Conservation (phyloP, 495 filamentous ascomycete genomes). For the Mycothermus thermophilus region DNA sequence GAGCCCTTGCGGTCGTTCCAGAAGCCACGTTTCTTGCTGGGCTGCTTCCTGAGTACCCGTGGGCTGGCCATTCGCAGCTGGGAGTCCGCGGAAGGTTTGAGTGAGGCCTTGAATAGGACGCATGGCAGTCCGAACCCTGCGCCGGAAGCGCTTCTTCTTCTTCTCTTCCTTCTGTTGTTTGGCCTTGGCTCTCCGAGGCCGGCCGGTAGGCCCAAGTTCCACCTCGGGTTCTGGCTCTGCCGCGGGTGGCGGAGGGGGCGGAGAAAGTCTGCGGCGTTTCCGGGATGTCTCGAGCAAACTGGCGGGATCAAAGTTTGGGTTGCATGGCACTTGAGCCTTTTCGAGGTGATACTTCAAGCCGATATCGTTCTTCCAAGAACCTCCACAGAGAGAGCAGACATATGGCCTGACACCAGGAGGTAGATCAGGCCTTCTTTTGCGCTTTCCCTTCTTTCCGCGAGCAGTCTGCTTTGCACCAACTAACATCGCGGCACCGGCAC, state of each 20-base stretch:
- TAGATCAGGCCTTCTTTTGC: background rate
- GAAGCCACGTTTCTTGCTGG: no score
- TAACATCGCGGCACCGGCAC: slow-evolving; percentile 1
- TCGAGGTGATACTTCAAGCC: slow-evolving; percentile 40
- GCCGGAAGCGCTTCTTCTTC: background rate
- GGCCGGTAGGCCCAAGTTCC: slow-evolving; percentile 17
- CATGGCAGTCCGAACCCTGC: slow-evolving; percentile 5
- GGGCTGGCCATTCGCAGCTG: no score
- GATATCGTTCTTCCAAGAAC: slow-evolving; percentile 36
- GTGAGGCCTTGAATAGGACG: slow-evolving; percentile 1
- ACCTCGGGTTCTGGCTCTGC: no score
- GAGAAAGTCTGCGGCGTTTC: slow-evolving; percentile 15
- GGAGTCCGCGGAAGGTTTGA: slow-evolving; percentile 7
- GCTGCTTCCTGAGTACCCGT: no score
- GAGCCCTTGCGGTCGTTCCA: no score
- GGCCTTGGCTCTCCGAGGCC: slow-evolving; percentile 4
- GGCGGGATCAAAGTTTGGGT: slow-evolving; percentile 31
- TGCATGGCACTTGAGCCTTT: slow-evolving; percentile 35
- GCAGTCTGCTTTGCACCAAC: no score
- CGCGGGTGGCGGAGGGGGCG: slow-evolving; percentile 8
- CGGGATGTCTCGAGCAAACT: slow-evolving; percentile 10
- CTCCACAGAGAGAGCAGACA: slow-evolving; percentile 34
- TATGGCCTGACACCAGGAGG: slow-evolving; percentile 14
- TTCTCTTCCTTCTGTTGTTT: slow-evolving; percentile 3
- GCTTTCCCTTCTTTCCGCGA: slow-evolving; percentile 12